phyloP scores from a whole-genome alignment of 805 yeast species.

The Crinitomyces ghanaensis region DNA sequence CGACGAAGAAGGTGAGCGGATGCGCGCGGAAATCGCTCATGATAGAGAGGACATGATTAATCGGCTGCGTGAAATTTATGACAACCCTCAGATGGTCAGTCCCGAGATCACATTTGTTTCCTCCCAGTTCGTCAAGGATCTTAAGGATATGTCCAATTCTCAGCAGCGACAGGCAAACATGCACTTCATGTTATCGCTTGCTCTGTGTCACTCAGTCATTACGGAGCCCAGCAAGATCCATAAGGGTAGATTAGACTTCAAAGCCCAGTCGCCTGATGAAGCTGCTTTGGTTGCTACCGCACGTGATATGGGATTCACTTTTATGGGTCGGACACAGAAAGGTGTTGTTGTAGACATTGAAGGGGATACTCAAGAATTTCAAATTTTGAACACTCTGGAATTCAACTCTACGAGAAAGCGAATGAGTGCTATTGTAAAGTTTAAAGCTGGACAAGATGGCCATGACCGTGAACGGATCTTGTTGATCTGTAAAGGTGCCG shows the following conservation, averaged over 20 bases:
- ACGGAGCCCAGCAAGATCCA: constrained; percentile 38
- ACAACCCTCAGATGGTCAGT: constrained; percentile 42
- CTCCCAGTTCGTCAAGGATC: constrained; percentile 45
- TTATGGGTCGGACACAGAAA: constrained; percentile 44
- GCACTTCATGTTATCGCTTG: constrained; percentile 57
- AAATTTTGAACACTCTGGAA: constrained; percentile 49
- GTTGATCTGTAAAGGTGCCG: constrained; percentile 67
- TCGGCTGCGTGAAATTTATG: constrained; percentile 26
- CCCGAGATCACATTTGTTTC: constrained; percentile 59
- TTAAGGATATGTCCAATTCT: constrained; percentile 30
- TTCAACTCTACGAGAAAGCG: constrained; percentile 69
- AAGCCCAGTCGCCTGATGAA: constrained; percentile 83
- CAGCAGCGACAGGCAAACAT: constrained; percentile 41
- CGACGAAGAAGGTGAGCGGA: constrained; percentile 36
- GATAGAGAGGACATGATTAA: constrained; percentile 42
- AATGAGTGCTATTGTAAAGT: constrained; percentile 58
- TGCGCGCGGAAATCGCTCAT: constrained; percentile 34
- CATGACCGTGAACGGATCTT: constrained; percentile 28
- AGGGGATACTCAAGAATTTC: constrained; percentile 38
- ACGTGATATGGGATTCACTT: constrained; percentile 60
- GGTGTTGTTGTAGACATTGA: constrained; percentile 36
- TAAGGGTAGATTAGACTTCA: constrained; percentile 38
- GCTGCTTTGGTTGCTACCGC: constrained; percentile 73
- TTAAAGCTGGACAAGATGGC: constrained; percentile 24
- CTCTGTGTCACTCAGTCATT: constrained; percentile 70